Percentiles rank a stretch among this genome's conserved stretches.
Evolutionary conservation across 2,329 filamentous ascomycete genomes (phyloP).

Genomic region (Alternaria gaisen): DNA sequence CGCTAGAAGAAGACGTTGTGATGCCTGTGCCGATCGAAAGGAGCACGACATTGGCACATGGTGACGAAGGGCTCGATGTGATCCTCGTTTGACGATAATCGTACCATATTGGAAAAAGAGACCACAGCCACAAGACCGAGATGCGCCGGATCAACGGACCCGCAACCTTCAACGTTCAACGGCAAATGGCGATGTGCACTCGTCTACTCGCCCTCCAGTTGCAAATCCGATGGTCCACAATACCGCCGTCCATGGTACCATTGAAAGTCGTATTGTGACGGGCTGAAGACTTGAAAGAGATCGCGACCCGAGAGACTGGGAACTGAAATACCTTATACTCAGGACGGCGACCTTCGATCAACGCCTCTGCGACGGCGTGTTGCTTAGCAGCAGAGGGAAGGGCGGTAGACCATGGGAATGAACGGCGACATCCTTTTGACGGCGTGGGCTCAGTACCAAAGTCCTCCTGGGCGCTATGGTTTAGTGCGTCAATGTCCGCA

Average conservation of each 20-base stretch:
- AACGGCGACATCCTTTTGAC: constrained; percentile 9
- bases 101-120: constrained; percentile 1
- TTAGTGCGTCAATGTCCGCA: constrained; percentile 5
- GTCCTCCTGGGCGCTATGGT: not conserved
- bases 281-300: not conserved
- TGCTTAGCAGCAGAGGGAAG: constrained; percentile 2
- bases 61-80: constrained; percentile 1
- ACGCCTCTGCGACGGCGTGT: constrained; percentile 9
- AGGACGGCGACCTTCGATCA: constrained; percentile 1
- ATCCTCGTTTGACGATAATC: not conserved
- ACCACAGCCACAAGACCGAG: not conserved
- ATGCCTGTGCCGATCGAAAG: constrained; percentile 10
- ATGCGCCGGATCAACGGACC: not conserved
- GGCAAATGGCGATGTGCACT: constrained; percentile 4
- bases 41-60: constrained; percentile 1
- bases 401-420: constrained; percentile 14
- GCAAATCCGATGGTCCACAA: constrained; percentile 10
- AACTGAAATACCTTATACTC: constrained; percentile 1
- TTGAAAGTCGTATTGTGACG: not conserved
- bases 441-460: constrained; percentile 8
- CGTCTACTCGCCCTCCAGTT: constrained; percentile 5
- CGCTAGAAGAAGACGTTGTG: constrained; percentile 11
- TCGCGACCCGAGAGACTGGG: constrained; percentile 9
- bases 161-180: not conserved
- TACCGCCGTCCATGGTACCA: constrained; percentile 8